Percentiles rank a stretch among this genome's conserved stretches.
Conservation (phyloP, 164 flowering plant genomes). For the Aristolochia fimbriata region DNA sequence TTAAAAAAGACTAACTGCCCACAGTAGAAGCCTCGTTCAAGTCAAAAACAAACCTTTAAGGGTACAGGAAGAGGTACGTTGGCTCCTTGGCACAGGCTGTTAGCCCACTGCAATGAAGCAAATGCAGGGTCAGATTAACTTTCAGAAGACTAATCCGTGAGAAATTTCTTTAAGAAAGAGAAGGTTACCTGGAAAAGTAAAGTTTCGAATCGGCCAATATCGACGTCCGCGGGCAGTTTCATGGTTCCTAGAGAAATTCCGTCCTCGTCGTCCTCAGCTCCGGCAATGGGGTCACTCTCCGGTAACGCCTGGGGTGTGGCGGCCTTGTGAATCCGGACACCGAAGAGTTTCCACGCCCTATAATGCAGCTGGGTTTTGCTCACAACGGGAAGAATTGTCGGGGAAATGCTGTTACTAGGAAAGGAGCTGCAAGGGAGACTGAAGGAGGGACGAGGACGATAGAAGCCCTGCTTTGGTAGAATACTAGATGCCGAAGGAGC, state of each 20-base stretch:
- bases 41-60: conserved; percentile 42
- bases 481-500: no score
- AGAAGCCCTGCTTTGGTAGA: neutral
- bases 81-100: conserved; percentile 87
- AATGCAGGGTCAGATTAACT: neutral
- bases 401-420: neutral
- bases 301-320: conserved; percentile 24
- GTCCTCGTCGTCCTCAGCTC: conserved; percentile 27
- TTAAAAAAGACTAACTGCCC: neutral
- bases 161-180: no score
- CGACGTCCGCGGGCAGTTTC: conserved; percentile 55
- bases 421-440: conserved; percentile 9
- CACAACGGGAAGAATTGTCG: neutral
- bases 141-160: neutral
- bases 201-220: conserved; percentile 49
- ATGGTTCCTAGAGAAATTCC: conserved; percentile 77
- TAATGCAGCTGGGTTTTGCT: neutral
- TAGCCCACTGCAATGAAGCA: conserved; percentile 60
- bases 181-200: conserved; percentile 63
- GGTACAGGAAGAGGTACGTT: conserved; percentile 75
- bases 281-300: conserved; percentile 12
- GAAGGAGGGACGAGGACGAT: conserved; percentile 1
- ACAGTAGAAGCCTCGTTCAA: neutral
- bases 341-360: neutral
- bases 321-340: conserved; percentile 8